Evolutionary conservation across 768 basidiomycete species (phyloP), one percentile per base, ranked within the genome.

Genomic region (Harrya chromipes): DNA sequence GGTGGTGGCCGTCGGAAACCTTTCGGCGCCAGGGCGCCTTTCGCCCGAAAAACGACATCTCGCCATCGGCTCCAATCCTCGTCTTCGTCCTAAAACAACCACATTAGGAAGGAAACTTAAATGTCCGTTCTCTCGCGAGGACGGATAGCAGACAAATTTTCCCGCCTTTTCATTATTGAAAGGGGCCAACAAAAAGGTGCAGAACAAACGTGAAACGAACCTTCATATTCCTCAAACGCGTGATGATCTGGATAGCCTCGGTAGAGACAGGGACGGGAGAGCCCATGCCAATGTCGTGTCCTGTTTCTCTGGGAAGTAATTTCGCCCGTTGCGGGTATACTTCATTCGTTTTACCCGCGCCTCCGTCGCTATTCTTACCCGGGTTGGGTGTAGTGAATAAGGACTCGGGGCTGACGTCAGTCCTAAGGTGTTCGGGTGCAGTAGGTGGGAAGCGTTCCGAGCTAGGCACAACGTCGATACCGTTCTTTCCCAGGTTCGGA

Each of bases 1-100:
- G 81, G 76, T 39, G 59, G 64, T 7, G 38, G 41, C 17, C 51
- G 54, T 16, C 44, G 55, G 19, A 55, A 51, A 21, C 59, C 53
- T 46, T 68, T 65, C 1, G 77, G 73, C 0, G 62, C 51, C 14
- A 90, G 68, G 26, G 75, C 71, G 6, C 79, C 84, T 66, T 87
- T 90, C 6, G 83, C 84, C 5, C 83, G 81, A 65, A 91, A 92
- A 12, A 92, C 77, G 27, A 89, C 83, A 61, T 94, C 91, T 17
- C 90, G 77, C 88, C 88, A 90, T 38, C 91, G 81, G 50, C 88
- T 81, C 87, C 86, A 91, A 58, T 94, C 90, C 62, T 94, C 91
- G 49, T 82, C 79, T 69, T 89, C 85, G 60, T 94, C 91, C 85
- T 90, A 47, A 16, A 6, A 47, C 40, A 40, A 36, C 6, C 5